Evolutionary conservation across 305 asterid species (phyloP).

Genomic region (Fraxinus paxiana): DNA sequence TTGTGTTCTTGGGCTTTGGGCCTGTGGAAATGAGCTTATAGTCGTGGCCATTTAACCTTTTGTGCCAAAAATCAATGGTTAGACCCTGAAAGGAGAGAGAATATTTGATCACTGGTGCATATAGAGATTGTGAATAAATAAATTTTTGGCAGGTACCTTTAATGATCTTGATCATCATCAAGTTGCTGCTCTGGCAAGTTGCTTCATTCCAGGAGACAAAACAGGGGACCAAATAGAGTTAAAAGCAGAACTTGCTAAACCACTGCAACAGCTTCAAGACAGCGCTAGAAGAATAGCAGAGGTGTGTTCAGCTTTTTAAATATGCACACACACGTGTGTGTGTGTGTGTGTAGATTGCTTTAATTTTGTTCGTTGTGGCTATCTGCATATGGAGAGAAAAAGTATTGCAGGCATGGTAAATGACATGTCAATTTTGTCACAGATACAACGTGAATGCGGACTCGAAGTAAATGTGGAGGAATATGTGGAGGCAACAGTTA

Average conservation of each 20-base stretch:
- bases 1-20: conserved; percentile 1
- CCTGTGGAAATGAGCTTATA: background rate
- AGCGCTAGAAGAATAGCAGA: conserved; percentile 95
- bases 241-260: conserved; percentile 89
- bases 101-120: conserved; percentile 17
- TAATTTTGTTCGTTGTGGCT: background rate
- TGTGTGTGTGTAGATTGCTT: background rate
- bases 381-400: background rate
- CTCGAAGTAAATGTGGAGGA: conserved; percentile 89
- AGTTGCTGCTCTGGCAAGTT: conserved; percentile 88
- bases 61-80: background rate
- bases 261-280: conserved; percentile 93
- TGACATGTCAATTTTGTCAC: conserved; percentile 24
- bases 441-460: conserved; percentile 96
- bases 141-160: conserved; percentile 67
- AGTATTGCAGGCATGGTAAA: conserved; percentile 13
- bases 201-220: conserved; percentile 89
- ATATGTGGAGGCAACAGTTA: conserved; percentile 85
- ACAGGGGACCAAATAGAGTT: conserved; percentile 75
- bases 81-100: background rate
- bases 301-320: conserved; percentile 35
- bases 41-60: background rate
- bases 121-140: conserved; percentile 1
- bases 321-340: background rate
- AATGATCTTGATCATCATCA: conserved; percentile 95